Evolutionary conservation across 1,139 yeast genomes (phyloP).

Genomic region (Pichia sp.): DNA sequence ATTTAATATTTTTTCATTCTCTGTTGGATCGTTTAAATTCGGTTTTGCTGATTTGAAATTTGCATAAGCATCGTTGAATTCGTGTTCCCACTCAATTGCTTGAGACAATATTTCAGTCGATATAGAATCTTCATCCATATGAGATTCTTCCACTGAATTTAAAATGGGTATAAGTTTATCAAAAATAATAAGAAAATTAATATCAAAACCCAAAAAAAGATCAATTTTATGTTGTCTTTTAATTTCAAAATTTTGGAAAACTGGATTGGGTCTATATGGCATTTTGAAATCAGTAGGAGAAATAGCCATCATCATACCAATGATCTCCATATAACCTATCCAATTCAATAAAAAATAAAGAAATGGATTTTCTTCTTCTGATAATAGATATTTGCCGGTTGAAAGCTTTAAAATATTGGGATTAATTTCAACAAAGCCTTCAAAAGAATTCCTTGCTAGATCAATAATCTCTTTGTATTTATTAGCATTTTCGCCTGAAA

Average conservation of each 20-base stretch:
- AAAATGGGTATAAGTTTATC: conserved; percentile 11
- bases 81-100: conserved; percentile 15
- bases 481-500: conserved; percentile 7
- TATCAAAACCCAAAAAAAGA: conserved; percentile 14
- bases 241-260: conserved; percentile 7
- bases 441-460: conserved; percentile 9
- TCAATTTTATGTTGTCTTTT: conserved; percentile 11
- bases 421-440: conserved; percentile 3
- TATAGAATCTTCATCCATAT: background rate
- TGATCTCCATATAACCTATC: conserved; percentile 15
- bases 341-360: conserved; percentile 11
- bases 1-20: conserved; percentile 4
- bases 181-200: conserved; percentile 10
- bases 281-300: conserved; percentile 9
- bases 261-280: conserved; percentile 8
- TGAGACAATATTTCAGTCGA: conserved; percentile 7
- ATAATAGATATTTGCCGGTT: conserved; percentile 8
- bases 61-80: conserved; percentile 7
- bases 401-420: background rate
- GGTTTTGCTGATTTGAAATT: conserved; percentile 4
- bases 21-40: conserved; percentile 6
- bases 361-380: conserved; percentile 7
- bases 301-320: conserved; percentile 15
- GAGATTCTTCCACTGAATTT: conserved; percentile 5
- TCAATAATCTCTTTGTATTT: conserved; percentile 11